These are phyloP conservation scores for Setaria italica DNA, from an alignment of 202 grass and related monocot species.

Conservation along the genomic window DNA sequence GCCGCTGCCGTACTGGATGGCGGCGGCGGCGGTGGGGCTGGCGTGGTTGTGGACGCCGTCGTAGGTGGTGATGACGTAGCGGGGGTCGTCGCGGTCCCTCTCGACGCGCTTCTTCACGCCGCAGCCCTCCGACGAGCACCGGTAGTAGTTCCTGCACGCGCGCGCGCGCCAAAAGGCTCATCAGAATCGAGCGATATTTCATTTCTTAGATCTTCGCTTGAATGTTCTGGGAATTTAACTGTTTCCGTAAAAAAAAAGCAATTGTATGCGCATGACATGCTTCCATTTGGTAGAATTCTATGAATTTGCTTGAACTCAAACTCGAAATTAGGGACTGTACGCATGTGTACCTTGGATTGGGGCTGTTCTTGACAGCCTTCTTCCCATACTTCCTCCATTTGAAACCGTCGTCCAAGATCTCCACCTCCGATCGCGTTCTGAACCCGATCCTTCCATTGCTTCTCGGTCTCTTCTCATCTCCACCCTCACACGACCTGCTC, in stretches of 20 bases:
- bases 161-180: neutral
- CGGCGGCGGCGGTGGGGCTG: conserved; percentile 28
- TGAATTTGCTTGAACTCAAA: neutral
- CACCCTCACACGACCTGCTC: conserved; percentile 26
- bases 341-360: conserved; percentile 70
- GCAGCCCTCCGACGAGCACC: conserved; percentile 72
- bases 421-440: conserved; percentile 76
- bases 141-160: conserved; percentile 74
- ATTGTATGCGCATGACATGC: neutral
- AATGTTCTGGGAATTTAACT: neutral
- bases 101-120: conserved; percentile 92
- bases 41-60: conserved; percentile 88
- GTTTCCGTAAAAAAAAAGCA: neutral
- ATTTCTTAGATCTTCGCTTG: neutral
- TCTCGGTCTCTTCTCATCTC: conserved; percentile 23
- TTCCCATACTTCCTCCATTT: conserved; percentile 98
- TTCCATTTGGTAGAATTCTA: neutral
- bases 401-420: conserved; percentile 89
- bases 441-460: conserved; percentile 76
- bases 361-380: conserved; percentile 91
- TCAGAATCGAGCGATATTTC: neutral
- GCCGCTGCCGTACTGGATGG: conserved; percentile 31
- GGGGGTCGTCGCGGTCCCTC: conserved; percentile 64
- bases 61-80: conserved; percentile 87
- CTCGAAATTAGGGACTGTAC: neutral